phyloP scores from a whole-genome alignment of 2,329 filamentous ascomycete species.

The Knufia petricola region DNA sequence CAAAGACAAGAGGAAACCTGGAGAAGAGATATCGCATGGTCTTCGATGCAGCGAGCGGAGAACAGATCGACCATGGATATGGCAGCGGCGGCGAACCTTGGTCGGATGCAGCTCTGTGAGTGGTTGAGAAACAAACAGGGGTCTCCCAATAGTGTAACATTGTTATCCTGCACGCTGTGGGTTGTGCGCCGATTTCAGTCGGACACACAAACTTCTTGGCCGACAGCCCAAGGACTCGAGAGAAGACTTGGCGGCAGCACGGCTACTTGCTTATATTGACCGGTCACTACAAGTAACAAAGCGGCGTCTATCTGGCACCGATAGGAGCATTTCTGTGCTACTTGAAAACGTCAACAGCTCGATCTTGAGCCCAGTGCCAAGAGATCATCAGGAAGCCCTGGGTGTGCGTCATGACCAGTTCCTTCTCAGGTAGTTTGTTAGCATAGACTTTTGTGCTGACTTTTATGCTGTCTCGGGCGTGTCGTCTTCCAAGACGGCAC shows the following conservation, averaged over 20 bases:
- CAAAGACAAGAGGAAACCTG: background rate
- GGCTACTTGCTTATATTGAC: background rate
- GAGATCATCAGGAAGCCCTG: no score
- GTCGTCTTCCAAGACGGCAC: no score
- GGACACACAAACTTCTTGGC: background rate
- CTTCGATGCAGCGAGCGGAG: slow-evolving; percentile 1
- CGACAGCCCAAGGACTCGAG: background rate
- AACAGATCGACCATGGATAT: background rate
- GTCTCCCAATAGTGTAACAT: slow-evolving; percentile 3
- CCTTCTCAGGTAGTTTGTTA: no score
- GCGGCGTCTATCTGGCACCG: background rate
- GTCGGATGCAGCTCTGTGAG: background rate
- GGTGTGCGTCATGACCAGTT: no score
- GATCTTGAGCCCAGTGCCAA: no score
- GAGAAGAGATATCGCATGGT: slow-evolving; percentile 1
- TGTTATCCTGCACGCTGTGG: background rate
- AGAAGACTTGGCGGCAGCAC: background rate
- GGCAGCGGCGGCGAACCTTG: background rate
- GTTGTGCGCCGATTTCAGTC: slow-evolving; percentile 9
- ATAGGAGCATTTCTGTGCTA: background rate
- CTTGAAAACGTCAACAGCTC: no score
- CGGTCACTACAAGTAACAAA: background rate
- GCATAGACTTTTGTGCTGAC: no score
- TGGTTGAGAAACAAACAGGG: background rate
- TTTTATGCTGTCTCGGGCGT: no score